These are phyloP conservation scores for Sclerotinia spermophila DNA, from an alignment of 2,329 filamentous ascomycete species.

Conservation along the genomic window DNA sequence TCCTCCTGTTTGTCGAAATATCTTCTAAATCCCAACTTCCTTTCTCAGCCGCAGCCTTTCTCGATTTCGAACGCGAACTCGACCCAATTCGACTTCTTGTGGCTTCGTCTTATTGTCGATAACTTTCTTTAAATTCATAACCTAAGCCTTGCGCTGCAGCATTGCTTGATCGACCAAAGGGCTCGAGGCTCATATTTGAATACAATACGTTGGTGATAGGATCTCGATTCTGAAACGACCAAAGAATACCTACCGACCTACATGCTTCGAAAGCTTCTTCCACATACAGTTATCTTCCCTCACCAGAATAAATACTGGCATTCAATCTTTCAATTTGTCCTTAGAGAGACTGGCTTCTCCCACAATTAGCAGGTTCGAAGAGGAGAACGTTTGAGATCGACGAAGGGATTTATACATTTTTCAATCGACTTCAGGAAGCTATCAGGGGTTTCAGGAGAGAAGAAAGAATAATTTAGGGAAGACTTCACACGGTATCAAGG, in stretches of 20 bases:
- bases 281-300: background rate
- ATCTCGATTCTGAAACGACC: constrained; percentile 27
- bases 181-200: constrained; percentile 27
- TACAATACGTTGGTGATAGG: constrained; percentile 16
- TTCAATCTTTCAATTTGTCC: background rate
- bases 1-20: constrained; percentile 3
- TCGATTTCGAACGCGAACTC: background rate
- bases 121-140: constrained; percentile 12
- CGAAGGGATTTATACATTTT: constrained; percentile 10
- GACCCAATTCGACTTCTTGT: background rate
- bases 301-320: constrained; percentile 9
- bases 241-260: background rate
- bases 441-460: constrained; percentile 15
- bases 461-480: constrained; percentile 17
- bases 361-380: constrained; percentile 8
- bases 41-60: constrained; percentile 1
- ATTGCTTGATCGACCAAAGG: constrained; percentile 29
- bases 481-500: constrained; percentile 29
- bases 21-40: background rate
- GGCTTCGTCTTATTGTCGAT: constrained; percentile 6
- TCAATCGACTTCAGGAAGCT: background rate
- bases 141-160: constrained; percentile 24
- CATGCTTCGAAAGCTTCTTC: constrained; percentile 23
- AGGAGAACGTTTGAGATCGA: constrained; percentile 3
- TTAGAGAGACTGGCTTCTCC: constrained; percentile 13